Base-by-base conservation (phyloP, 192 early-diverging fungal genomes). In the Backusella liffmaniae region DNA sequence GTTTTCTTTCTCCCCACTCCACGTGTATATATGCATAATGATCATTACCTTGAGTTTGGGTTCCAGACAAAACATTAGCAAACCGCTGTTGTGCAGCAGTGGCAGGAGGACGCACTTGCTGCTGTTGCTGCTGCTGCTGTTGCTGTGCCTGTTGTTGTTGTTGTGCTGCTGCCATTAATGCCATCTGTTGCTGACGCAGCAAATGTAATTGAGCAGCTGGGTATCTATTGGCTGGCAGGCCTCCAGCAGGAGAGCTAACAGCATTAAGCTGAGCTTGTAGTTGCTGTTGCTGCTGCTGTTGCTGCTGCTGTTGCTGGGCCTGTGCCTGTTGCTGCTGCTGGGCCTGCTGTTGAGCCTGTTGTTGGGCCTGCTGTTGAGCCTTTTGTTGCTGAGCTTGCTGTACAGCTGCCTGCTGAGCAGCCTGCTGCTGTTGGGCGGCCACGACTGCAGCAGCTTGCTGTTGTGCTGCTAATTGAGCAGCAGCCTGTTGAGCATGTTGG, bases 351-450 rank as follows among this genome's bases (percentile, higher is more conserved):
- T 79, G 83, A 0, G 73, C 76, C 5, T 77, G 74, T 6, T 80
- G 66, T 35, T 82, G 80, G n/a, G 77, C 70, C n/a, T 80, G 79
- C n/a, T 75, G 74, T 34, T 73, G 76, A 5, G 46, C 26, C 12
- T 73, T 34, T 36, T 53, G 76, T 51, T 72, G 69, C 42, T 69
- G 77, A 36, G 10, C 42, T 44, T 65, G 76, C 5, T 76, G 79
- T 59, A 49, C 46, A 49, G 46, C 46, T n/a, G 46, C 46, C 46
- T 49, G 46, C 46, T 49, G 46, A 49, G 46, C 46, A 49, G 46
- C 46, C 46, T 71, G 75, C 49, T 84, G 83, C 75, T 79, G 80
- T n/a, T 77, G 77, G n/a, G 77, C 79, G 13, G 75, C 81, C 1
- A 70, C 76, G 6, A 76, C 71, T 18, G 79, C 53, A 49, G 80